Percentiles rank a stretch among this genome's conserved stretches.
These are phyloP conservation scores for Tetracladium setigerum DNA, from an alignment of 495 filamentous ascomycete species.

Conservation along the genomic window DNA sequence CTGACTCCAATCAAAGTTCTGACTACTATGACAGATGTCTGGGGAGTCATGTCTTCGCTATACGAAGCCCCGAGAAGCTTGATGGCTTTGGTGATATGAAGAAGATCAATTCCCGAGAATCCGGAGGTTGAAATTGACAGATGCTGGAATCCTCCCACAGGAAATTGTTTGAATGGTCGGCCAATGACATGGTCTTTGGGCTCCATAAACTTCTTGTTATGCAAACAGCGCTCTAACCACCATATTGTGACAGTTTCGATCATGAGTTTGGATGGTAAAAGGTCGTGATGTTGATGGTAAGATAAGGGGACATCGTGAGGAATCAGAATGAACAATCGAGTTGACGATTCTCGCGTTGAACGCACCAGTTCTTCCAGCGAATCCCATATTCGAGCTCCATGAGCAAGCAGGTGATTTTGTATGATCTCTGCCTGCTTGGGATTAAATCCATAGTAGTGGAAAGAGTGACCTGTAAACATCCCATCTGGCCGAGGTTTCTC, in stretches of 20 bases:
- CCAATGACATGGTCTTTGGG: constrained; percentile 66
- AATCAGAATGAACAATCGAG: constrained; percentile 39
- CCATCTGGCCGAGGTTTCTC: constrained; percentile 16
- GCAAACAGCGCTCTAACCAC: constrained; percentile 85
- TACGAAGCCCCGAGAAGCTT: constrained; percentile 71
- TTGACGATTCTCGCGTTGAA: constrained; percentile 19
- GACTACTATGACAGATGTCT: constrained; percentile 60
- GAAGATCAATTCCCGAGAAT: constrained; percentile 75
- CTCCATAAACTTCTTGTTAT: constrained; percentile 59
- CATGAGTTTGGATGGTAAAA: constrained; percentile 4
- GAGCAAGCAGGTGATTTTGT: constrained; percentile 31
- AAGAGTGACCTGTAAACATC: constrained; percentile 47
- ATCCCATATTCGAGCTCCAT: constrained; percentile 35
- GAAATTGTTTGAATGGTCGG: constrained; percentile 62
- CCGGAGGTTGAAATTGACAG: constrained; percentile 72
- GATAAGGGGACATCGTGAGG: constrained; percentile 31
- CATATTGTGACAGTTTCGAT: constrained; percentile 67
- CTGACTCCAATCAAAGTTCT: constrained; percentile 35
- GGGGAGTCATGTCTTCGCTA: constrained; percentile 60
- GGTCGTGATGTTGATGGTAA: constrained; percentile 1
- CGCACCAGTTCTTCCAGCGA: constrained; percentile 35
- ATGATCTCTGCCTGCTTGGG: constrained; percentile 34
- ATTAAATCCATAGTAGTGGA: constrained; percentile 60
- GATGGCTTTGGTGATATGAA: constrained; percentile 72
- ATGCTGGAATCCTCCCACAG: constrained; percentile 57